A percentile compares a stretch with the other conserved stretches of the same genome.
Evolutionary conservation across 2,329 filamentous ascomycete genomes (phyloP).

Genomic region (Talaromyces sp.): DNA sequence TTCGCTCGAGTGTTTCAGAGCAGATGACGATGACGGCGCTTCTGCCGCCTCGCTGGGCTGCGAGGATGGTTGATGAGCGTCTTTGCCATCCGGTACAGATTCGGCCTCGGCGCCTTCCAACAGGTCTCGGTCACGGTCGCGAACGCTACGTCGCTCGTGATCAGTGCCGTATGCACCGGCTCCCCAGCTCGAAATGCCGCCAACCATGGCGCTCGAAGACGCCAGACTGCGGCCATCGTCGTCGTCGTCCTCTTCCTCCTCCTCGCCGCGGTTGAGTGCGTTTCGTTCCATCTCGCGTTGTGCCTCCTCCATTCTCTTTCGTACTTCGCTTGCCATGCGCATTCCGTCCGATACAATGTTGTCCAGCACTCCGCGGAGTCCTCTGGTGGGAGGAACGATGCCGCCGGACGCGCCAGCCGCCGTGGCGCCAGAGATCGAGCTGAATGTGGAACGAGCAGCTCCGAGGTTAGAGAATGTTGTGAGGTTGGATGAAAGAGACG

Average conservation of each 20-base stretch:
- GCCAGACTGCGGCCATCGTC: slow-evolving; percentile 43
- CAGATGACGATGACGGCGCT: slow-evolving; percentile 1
- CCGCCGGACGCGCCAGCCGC: slow-evolving; percentile 51
- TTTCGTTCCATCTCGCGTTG: slow-evolving; percentile 87
- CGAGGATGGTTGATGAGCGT: slow-evolving; percentile 11
- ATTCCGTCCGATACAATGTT: slow-evolving; percentile 98
- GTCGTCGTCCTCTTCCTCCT: slow-evolving; percentile 66
- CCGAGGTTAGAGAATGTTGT: slow-evolving; percentile 76
- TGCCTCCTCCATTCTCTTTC: slow-evolving; percentile 89
- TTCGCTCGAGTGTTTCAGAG: not conserved
- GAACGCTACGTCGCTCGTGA: slow-evolving; percentile 58
- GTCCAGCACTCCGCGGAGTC: slow-evolving; percentile 86
- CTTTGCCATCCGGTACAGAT: slow-evolving; percentile 24
- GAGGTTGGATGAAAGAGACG: slow-evolving; percentile 61
- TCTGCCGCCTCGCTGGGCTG: not conserved
- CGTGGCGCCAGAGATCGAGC: slow-evolving; percentile 32
- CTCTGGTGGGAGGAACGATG: slow-evolving; percentile 61
- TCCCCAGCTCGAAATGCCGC: slow-evolving; percentile 33
- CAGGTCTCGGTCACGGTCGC: slow-evolving; percentile 64
- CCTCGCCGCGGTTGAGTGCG: slow-evolving; percentile 61
- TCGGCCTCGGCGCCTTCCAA: slow-evolving; percentile 68
- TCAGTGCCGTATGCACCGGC: slow-evolving; percentile 48
- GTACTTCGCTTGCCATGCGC: slow-evolving; percentile 88
- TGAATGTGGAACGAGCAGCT: slow-evolving; percentile 33
- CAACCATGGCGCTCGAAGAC: slow-evolving; percentile 24